These are phyloP conservation scores for Aspergillus costaricaensis DNA, from an alignment of 2,329 filamentous ascomycete species.

Conservation along the genomic window DNA sequence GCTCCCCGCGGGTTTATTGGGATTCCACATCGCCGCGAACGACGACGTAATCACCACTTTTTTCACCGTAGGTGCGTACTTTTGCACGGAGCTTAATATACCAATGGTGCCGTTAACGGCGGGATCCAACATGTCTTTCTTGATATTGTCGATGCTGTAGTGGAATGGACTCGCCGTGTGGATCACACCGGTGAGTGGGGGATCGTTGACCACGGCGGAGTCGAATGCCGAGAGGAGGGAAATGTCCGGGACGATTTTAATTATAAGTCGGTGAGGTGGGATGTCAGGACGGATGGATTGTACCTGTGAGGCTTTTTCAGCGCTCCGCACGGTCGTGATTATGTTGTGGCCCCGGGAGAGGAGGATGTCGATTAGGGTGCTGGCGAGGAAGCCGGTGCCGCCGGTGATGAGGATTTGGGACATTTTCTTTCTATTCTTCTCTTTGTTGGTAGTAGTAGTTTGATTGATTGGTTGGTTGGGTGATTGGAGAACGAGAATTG, in stretches of 20 bases:
- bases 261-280: slow-evolving; percentile 56
- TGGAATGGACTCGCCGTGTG: slow-evolving; percentile 73
- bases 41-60: slow-evolving; percentile 68
- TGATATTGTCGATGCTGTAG: slow-evolving; percentile 55
- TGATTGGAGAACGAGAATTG: not conserved
- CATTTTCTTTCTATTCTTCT: not conserved
- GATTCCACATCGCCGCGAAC: slow-evolving; percentile 60
- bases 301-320: slow-evolving; percentile 60
- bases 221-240: slow-evolving; percentile 64
- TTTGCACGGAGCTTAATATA: slow-evolving; percentile 60
- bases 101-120: slow-evolving; percentile 62
- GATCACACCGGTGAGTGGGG: slow-evolving; percentile 68
- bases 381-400: slow-evolving; percentile 63
- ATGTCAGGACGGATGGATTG: slow-evolving; percentile 50
- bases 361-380: slow-evolving; percentile 51
- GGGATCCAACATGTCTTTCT: slow-evolving; percentile 29
- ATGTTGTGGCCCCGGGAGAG: slow-evolving; percentile 57
- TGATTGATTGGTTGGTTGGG: not conserved
- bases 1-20: slow-evolving; percentile 32
- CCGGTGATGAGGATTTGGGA: slow-evolving; percentile 31
- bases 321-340: slow-evolving; percentile 60
- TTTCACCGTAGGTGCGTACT: slow-evolving; percentile 63
- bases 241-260: slow-evolving; percentile 69
- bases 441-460: not conserved
- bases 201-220: slow-evolving; percentile 56